Evolutionary conservation across 306 rosid genomes (phyloP).

Genomic region (Casuarina glauca): DNA sequence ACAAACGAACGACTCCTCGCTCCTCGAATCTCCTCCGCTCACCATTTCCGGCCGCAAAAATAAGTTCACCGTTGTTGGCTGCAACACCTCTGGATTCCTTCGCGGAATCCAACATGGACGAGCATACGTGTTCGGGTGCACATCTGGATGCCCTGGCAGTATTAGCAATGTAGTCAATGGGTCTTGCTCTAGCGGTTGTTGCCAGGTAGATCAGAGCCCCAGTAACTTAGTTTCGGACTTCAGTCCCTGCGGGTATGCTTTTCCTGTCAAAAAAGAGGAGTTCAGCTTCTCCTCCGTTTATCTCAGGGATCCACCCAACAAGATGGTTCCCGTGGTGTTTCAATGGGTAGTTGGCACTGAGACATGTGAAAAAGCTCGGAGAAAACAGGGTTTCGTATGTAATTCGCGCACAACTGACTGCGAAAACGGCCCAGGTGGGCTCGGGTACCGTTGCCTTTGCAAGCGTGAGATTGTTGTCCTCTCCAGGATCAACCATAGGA

Average conservation of each 20-base stretch:
- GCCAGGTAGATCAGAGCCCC: background rate
- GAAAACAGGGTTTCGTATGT: background rate
- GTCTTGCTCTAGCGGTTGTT: conserved; percentile 34
- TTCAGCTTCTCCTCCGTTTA: conserved; percentile 24
- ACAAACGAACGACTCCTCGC: too few relatives aligned
- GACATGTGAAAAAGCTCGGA: conserved; percentile 6
- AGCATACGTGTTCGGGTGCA: background rate
- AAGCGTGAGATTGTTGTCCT: background rate
- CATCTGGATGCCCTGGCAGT: background rate
- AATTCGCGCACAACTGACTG: too few relatives aligned
- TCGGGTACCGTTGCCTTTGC: conserved; percentile 38
- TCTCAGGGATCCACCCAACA: background rate
- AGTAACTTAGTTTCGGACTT: accelerated
- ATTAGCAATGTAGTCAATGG: background rate
- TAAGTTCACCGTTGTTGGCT: conserved; percentile 27
- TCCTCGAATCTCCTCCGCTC: background rate
- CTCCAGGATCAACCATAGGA: conserved; percentile 3
- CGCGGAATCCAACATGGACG: accelerated
- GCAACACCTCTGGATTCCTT: conserved; percentile 12
- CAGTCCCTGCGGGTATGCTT: conserved; percentile 39
- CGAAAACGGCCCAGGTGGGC: too few relatives aligned
- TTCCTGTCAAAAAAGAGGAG: conserved; percentile 14
- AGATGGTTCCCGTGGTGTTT: conserved; percentile 6
- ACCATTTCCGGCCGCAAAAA: conserved; percentile 26
- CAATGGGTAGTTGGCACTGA: conserved; percentile 37